Base-by-base conservation (phyloP, 345 rosid species). In the Pugionium dolabratum region DNA sequence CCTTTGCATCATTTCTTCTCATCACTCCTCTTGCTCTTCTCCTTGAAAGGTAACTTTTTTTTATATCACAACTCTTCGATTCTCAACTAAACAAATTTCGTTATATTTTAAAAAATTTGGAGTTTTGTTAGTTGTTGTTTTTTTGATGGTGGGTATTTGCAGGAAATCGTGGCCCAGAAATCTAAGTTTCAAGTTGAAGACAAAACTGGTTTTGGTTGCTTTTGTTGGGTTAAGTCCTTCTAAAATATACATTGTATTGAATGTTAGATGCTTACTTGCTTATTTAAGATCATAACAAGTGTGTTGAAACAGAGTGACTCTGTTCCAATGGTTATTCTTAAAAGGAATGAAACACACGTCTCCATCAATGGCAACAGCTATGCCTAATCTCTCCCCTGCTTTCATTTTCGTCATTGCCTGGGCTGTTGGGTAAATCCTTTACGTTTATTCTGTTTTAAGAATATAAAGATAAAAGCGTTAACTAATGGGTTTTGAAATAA, bases 311-410 rank as follows among this genome's bases (percentile, higher is more conserved):
- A 94, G 99, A 77, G 88, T 88, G 51, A 76, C 95, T 36, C 50
- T 91, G 71, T 95, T 89, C 72, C 97, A 95, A 62, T 66, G 83
- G 43, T 66, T 91, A 33, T 87, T 79, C 73, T 79, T 95, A 26
- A 68, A 89, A 72, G 97, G 97, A 52, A 85, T 95, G 59, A 70
- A 84, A 67, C 78, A 83, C 34, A 91, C 99, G 2, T 91, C 97
- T 44, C 91, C 99, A 27, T 85, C 96, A 63, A 61, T 91, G 77
- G 99, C 97, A 7, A 91, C 97, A 41, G 95, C 99, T 49, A 95
- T 95, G 99, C 95, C 94, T 35, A 95, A 95, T 76, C 90, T 95
- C 27, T 86, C 89, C 71, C 99, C 97, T 0, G 97, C 87, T 37
- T 73, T 95, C 33, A 89, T 95, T 59, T 95, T 95, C 60, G 51